These are phyloP conservation scores for Moesziomyces globuligerus DNA, from an alignment of 1,284 basidiomycete species.

Conservation along the genomic window DNA sequence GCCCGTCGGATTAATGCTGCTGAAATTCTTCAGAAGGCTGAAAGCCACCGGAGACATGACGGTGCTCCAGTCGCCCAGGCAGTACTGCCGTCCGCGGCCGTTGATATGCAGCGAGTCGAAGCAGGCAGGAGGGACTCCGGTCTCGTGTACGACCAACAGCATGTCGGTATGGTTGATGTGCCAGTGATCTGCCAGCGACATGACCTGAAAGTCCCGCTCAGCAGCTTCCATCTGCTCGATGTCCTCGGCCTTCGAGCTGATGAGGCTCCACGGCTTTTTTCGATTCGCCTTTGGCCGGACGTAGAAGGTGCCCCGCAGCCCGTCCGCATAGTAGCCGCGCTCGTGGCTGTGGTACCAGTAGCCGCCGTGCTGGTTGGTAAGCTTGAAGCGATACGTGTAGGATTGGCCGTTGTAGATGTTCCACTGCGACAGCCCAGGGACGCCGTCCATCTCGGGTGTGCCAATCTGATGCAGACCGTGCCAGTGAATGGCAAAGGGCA, in stretches of 20 bases:
- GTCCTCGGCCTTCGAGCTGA: slow-evolving; percentile 22
- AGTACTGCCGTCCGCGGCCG: slow-evolving; percentile 49
- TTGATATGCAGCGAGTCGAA: slow-evolving; percentile 52
- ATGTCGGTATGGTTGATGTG: slow-evolving; percentile 50
- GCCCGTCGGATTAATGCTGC: slow-evolving; percentile 33
- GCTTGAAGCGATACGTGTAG: slow-evolving; percentile 49
- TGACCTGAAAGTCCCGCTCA: slow-evolving; percentile 37
- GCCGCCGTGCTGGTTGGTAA: slow-evolving; percentile 45
- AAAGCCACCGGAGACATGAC: slow-evolving; percentile 23
- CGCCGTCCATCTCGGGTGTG: slow-evolving; percentile 52
- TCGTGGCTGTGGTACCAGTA: slow-evolving; percentile 56
- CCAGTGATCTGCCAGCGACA: slow-evolving; percentile 47
- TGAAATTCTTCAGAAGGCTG: slow-evolving; percentile 35
- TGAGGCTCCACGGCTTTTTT: slow-evolving; percentile 43
- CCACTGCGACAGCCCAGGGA: slow-evolving; percentile 53
- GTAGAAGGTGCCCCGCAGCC: slow-evolving; percentile 45
- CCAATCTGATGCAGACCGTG: slow-evolving; percentile 54
- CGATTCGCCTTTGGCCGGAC: slow-evolving; percentile 36
- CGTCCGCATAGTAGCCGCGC: slow-evolving; percentile 47
- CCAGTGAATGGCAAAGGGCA: slow-evolving; percentile 51
- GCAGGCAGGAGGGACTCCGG: slow-evolving; percentile 49
- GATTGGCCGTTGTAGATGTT: slow-evolving; percentile 44
- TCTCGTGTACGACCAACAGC: slow-evolving; percentile 45
- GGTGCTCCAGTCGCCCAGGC: slow-evolving; percentile 29
- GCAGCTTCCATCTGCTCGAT: slow-evolving; percentile 48